Conservation (phyloP, 179 eudicot genomes). For the Vitellaria paradoxa region DNA sequence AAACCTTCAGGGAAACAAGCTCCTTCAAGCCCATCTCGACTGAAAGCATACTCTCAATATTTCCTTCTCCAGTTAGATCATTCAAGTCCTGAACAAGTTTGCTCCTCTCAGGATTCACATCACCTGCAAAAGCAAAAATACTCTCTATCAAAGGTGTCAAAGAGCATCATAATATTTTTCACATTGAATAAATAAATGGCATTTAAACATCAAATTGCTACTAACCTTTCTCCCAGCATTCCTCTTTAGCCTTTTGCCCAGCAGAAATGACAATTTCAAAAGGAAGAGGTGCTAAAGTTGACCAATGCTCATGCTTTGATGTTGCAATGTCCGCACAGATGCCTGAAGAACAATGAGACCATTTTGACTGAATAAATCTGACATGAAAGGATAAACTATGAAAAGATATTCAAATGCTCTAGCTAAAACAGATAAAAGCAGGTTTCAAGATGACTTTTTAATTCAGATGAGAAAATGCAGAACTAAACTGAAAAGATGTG, state of each 20-base stretch:
- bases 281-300: constrained; percentile 96
- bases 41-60: constrained; percentile 91
- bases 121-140: constrained; percentile 33
- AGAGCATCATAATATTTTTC: background rate
- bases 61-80: constrained; percentile 87
- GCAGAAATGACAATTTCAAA: constrained; percentile 87
- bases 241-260: constrained; percentile 95
- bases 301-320: constrained; percentile 89
- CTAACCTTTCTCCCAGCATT: constrained; percentile 77
- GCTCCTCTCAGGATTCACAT: constrained; percentile 56
- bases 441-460: background rate
- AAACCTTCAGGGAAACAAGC: constrained; percentile 85
- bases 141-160: background rate
- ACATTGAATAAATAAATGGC: background rate
- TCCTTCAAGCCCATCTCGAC: constrained; percentile 98
- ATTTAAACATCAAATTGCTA: constrained; percentile 6
- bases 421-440: constrained; percentile 8
- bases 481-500: background rate
- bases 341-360: constrained; percentile 38
- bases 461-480: background rate
- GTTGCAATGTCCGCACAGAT: constrained; percentile 86
- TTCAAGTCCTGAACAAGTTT: constrained; percentile 62
- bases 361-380: constrained; percentile 7
- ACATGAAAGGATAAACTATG: background rate
- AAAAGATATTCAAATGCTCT: background rate